Base-by-base conservation (phyloP, 345 rosid species). In the Gossypium turneri region DNA sequence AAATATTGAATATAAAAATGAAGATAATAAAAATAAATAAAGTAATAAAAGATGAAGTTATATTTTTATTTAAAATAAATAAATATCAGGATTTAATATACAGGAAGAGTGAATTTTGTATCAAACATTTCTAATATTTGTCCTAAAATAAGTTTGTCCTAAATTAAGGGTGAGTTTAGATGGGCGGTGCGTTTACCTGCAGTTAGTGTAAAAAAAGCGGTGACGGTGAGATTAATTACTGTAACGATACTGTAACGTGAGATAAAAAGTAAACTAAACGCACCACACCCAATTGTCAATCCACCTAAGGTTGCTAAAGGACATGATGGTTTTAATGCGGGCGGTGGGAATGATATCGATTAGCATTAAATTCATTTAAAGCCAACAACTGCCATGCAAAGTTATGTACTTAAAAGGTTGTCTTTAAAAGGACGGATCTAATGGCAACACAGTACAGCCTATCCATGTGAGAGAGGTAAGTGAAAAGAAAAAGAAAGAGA, bases 401-500 rank as follows among this genome's bases (percentile, higher is more conserved):
- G 44, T 72, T 44, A 19, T 55, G 59, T 20, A 56, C 60, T 19
- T 48, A 13, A 3, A 47, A 47, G 66, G 12, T 47, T 22, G 66
- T 29, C 75, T 73, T 72, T 77, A 80, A 73, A 80, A n/a, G 69
- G 78, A 61, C n/a, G 15, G 22, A 45, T 56, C 52, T 25, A 43
- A 20, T 72, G 59, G 27, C 6, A 45, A 20, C 19, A 15, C 8
- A 29, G 8, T 5, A 7, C 41, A 43, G 24, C 16, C 22, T 44
- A 15, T 11, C 16, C 4, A 8, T 0, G 44, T 19, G 52, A 11
- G 12, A 38, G 27, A 47, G 47, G 24, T 34, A 53, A 53, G 53
- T 9, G 12, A 43, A 34, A 34, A 34, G 38, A 4, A 34, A 2
- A 7, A 24, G 47, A 51, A 25, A 57, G 62, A 7, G 34, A 80